Percentiles rank a stretch among this genome's conserved stretches.
Evolutionary conservation across 257 asterid genomes (phyloP).

Genomic region (Solanum pennellii): DNA sequence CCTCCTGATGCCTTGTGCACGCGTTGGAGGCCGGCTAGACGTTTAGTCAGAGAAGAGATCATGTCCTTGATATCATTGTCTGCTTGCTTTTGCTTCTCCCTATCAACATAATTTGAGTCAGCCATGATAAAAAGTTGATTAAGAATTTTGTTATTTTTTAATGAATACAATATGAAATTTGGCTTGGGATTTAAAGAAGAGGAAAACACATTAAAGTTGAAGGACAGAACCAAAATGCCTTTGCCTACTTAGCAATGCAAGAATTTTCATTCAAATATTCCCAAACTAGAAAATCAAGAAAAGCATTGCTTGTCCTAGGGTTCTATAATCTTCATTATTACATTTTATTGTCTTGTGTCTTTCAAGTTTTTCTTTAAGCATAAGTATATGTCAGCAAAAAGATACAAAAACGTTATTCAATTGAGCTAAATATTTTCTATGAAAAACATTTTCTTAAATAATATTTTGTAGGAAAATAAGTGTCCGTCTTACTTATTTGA

Average conservation of each 20-base stretch:
- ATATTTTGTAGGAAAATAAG: not conserved
- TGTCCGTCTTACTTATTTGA: not conserved
- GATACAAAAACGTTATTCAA: not conserved
- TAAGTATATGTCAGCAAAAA: not conserved
- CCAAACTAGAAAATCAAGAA: slow-evolving; percentile 11
- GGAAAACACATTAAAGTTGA: not conserved
- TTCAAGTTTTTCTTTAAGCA: not conserved
- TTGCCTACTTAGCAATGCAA: slow-evolving; percentile 27
- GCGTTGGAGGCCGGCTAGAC: slow-evolving; percentile 34
- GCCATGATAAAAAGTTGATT: slow-evolving; percentile 1
- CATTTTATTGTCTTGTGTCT: slow-evolving; percentile 2
- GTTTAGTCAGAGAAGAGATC: slow-evolving; percentile 48
- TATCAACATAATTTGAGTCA: slow-evolving; percentile 10
- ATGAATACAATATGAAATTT: not conserved
- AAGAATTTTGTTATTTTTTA: not conserved
- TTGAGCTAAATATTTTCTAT: too few species aligned
- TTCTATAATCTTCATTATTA: slow-evolving; percentile 2
- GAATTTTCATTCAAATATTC: slow-evolving; percentile 11
- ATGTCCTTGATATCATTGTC: slow-evolving; percentile 53
- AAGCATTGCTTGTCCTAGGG: slow-evolving; percentile 29
- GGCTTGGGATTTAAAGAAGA: slow-evolving; percentile 16
- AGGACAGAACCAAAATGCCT: not conserved
- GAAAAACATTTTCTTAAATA: too few species aligned
- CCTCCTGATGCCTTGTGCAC: slow-evolving; percentile 28
- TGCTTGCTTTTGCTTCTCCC: slow-evolving; percentile 28